phyloP scores from a whole-genome alignment of 2,329 filamentous ascomycete species.

The Stagonosporopsis chrysanthemi region DNA sequence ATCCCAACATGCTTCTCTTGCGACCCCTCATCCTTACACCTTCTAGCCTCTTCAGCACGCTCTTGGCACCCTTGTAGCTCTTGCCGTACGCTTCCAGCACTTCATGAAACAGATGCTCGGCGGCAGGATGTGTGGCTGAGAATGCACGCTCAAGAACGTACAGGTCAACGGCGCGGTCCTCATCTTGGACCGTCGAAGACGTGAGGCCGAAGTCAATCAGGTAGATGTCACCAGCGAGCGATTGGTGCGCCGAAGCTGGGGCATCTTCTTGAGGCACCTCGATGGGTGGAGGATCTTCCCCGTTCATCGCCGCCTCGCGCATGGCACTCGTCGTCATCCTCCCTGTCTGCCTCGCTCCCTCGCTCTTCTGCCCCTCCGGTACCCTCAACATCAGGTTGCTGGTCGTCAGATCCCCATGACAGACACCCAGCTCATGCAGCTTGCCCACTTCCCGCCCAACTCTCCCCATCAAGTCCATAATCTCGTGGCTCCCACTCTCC shows the following conservation, averaged over 20 bases:
- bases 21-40: conserved; percentile 92
- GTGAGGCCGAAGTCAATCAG: conserved; percentile 96
- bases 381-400: conserved; percentile 86
- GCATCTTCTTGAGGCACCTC: conserved; percentile 2
- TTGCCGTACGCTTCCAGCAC: conserved; percentile 77
- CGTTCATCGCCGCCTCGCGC: conserved; percentile 35
- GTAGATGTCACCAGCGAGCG: conserved; percentile 72
- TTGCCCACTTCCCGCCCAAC: conserved; percentile 76
- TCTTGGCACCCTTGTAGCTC: conserved; percentile 75
- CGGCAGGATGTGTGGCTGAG: conserved; percentile 89
- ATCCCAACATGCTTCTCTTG: conserved; percentile 97
- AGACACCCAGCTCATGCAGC: conserved; percentile 83
- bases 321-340: conserved; percentile 31
- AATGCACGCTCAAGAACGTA: conserved; percentile 97
- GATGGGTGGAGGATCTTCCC: conserved; percentile 19
- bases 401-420: conserved; percentile 95
- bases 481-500: conserved; percentile 42
- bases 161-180: conserved; percentile 93
- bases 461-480: conserved; percentile 66
- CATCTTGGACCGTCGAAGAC: conserved; percentile 79
- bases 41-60: conserved; percentile 82
- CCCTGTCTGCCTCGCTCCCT: conserved; percentile 10
- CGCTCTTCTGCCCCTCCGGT: neutral
- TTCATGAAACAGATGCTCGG: conserved; percentile 76
- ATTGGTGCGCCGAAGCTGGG: conserved; percentile 8